These are phyloP conservation scores for Calonectria montana DNA, from an alignment of 2,329 filamentous ascomycete genomes.

Conservation along the genomic window DNA sequence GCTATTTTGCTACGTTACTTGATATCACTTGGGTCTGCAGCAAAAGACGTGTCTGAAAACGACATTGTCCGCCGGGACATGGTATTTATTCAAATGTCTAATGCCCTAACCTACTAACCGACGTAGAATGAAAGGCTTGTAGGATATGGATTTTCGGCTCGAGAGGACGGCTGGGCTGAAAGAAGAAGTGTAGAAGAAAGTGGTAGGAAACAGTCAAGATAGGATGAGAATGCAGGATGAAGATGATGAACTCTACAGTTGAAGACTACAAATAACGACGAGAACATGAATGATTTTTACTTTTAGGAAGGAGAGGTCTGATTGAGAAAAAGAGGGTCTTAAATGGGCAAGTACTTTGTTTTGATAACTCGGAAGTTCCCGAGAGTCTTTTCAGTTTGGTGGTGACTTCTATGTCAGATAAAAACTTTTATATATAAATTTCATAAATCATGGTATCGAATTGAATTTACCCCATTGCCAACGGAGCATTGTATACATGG, in stretches of 20 bases:
- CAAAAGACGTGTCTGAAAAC: conserved; percentile 27
- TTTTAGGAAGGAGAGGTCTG: not conserved
- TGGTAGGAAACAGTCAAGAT: not conserved
- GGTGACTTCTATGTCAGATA: not conserved
- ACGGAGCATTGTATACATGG: conserved; percentile 35
- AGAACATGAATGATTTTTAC: not conserved
- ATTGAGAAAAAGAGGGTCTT: not conserved
- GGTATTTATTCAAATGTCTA: not conserved
- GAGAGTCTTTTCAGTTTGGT: not conserved
- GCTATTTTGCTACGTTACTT: conserved; percentile 32
- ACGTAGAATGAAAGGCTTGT: not conserved
- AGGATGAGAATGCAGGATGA: no score
- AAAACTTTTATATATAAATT: conserved; percentile 8
- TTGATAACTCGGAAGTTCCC: not conserved
- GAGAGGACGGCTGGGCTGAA: not conserved
- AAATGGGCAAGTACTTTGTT: not conserved
- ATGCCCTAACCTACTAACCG: not conserved
- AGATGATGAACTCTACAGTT: not conserved
- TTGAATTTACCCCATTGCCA: conserved; percentile 29
- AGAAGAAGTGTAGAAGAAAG: not conserved
- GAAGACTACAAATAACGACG: not conserved
- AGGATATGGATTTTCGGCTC: not conserved
- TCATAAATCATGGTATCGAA: conserved; percentile 40
- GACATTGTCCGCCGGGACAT: conserved; percentile 34
- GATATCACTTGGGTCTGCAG: conserved; percentile 29